Conservation (phyloP, 1,139 yeast genomes). For the Magnusiomyces sp. region DNA sequence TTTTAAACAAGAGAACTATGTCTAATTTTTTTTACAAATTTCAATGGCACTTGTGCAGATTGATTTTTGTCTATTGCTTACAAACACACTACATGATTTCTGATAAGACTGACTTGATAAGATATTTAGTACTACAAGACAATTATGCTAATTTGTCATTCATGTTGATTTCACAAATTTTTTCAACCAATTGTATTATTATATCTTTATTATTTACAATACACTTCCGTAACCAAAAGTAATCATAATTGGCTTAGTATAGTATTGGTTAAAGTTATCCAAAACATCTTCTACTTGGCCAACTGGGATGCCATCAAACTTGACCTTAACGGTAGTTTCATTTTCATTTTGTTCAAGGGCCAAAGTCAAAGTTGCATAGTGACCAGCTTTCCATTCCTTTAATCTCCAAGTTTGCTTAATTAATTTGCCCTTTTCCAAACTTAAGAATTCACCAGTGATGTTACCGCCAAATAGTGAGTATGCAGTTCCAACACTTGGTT, state of each 20-base stretch:
- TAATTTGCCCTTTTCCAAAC: conserved; percentile 45
- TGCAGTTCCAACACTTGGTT: conserved; percentile 38
- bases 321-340: conserved; percentile 74
- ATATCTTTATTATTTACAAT: conserved; percentile 16
- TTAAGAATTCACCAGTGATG: conserved; percentile 58
- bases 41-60: too few species aligned
- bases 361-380: conserved; percentile 61
- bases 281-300: conserved; percentile 94
- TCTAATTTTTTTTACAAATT: not conserved
- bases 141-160: too few species aligned
- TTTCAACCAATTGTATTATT: not conserved
- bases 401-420: conserved; percentile 81
- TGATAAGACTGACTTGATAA: too few species aligned
- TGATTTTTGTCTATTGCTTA: too few species aligned
- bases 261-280: conserved; percentile 79
- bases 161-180: not conserved
- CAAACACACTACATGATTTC: too few species aligned
- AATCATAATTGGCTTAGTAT: conserved; percentile 75
- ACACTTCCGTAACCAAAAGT: conserved; percentile 75
- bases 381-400: conserved; percentile 79
- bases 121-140: too few species aligned
- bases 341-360: conserved; percentile 65
- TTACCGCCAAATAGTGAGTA: conserved; percentile 86
- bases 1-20: not conserved
- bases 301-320: conserved; percentile 84